Evolutionary conservation across 805 yeast genomes (phyloP), one percentile per base, ranked within the genome.

Genomic region (Lipomyces kockii): DNA sequence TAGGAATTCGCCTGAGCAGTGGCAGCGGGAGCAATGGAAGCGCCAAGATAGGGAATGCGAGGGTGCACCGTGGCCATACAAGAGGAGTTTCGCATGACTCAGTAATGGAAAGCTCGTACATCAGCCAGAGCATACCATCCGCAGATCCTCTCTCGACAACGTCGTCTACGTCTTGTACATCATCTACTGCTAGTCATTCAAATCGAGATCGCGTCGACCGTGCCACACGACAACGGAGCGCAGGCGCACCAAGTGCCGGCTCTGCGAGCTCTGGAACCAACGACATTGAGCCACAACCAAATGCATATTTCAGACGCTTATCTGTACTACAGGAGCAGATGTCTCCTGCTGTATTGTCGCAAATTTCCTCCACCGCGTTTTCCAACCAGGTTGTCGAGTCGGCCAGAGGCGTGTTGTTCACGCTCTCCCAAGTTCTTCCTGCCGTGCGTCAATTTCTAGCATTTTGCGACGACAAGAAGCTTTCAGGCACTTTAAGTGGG

Each of bases 71-170:
- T 11, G 61, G 59, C 37, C 74, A 72, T 43, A 53, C 68, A 17
- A 67, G 74, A 35, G 74, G 74, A 29, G 60, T 72, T 6, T 70
- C 74, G 39, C 74, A 72, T 53, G 74, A 72, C 62, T 65, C 69
- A 8, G 63, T 67, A 25, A 57, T 69, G 59, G 72, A 69, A 32
- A 43, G 22, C 29, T 17, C 68, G 11, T 65, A 53, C 29, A 8
- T 20, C n/a, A 34, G 56, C 29, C 49, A 53, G 35, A 34, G 37
- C 34, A 12, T 25, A 2, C 29, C 25, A 14, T 27, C n/a, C 22
- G 12, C 61, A 27, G 51, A 25, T 32, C 64, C 53, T 27, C 61
- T 51, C 39, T 25, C 56, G 51, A 29, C 61, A 22, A 34, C 49
- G 14, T 27, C 54, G 22, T 34, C 61, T 14, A 11, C 62, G 29